phyloP scores from a whole-genome alignment of 306 rosid species.

The Luffa aegyptiaca region DNA sequence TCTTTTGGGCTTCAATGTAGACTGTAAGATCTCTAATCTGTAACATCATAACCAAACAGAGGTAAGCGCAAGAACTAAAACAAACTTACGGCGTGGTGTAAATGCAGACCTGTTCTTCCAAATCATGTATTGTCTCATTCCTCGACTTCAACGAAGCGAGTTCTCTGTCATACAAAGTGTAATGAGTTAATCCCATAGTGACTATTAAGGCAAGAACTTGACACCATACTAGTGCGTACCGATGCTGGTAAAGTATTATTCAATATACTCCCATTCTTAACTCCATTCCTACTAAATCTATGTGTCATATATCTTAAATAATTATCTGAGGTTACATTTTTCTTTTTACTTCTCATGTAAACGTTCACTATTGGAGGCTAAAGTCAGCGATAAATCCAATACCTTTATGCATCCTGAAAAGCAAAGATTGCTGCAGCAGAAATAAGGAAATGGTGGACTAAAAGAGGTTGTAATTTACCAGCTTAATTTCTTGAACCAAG shows the following conservation, averaged over 20 bases:
- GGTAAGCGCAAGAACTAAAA: neutral
- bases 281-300: neutral
- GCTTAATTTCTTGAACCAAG: neutral
- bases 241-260: neutral
- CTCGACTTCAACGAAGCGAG: conserved; percentile 26
- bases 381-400: neutral
- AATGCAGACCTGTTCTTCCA: conserved; percentile 79
- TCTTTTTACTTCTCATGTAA: neutral
- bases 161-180: conserved; percentile 41
- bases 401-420: neutral
- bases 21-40: conserved; percentile 84
- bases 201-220: conserved; percentile 5
- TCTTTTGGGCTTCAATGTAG: conserved; percentile 64
- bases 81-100: neutral
- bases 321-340: neutral
- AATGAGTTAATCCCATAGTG: neutral
- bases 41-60: neutral
- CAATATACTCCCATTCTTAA: neutral
- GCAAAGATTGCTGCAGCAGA: neutral
- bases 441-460: neutral
- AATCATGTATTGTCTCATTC: conserved; percentile 54
- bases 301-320: neutral
- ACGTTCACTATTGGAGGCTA: neutral
- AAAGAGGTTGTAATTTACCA: neutral
- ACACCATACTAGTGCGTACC: neutral